These are phyloP conservation scores for Fragilariopsis cylindrus DNA, from an alignment of 108 stramenopile genomes.

Conservation along the genomic window DNA sequence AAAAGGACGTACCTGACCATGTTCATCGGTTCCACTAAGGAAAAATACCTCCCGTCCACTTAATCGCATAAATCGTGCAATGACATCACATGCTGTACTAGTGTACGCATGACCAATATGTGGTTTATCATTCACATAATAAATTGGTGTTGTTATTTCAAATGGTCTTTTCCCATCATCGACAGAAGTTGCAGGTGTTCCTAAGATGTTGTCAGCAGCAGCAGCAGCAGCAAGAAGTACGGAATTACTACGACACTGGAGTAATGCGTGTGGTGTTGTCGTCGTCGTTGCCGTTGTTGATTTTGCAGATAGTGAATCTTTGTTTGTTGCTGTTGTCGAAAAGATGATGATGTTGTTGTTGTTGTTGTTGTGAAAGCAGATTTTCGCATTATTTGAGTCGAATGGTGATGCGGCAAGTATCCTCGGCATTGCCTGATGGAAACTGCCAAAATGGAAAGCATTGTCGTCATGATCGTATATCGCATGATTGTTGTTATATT, in stretches of 20 bases:
- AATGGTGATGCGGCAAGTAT: not conserved
- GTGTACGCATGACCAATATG: slow-evolving; percentile 99
- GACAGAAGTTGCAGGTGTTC: slow-evolving; percentile 17
- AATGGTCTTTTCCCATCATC: slow-evolving; percentile 81
- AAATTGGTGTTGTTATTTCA: slow-evolving; percentile 97
- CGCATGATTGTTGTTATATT: not conserved
- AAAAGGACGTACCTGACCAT: slow-evolving; percentile 75
- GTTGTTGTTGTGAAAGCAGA: not conserved
- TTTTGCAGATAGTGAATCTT: too few relatives aligned
- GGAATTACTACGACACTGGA: not conserved
- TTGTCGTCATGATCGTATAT: slow-evolving; percentile 4
- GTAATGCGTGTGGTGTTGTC: not conserved
- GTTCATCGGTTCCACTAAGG: slow-evolving; percentile 96
- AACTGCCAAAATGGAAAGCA: slow-evolving; percentile 2
- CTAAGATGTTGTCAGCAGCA: slow-evolving; percentile 46
- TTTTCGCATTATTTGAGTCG: not conserved
- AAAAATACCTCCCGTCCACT: slow-evolving; percentile 91
- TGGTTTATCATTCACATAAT: slow-evolving; percentile 98
- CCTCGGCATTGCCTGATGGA: slow-evolving; percentile 3
- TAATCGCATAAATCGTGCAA: slow-evolving; percentile 95
- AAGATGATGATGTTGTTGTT: not conserved
- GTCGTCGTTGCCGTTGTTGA: not conserved
- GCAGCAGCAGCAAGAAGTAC: not conserved
- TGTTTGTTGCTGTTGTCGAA: not conserved
- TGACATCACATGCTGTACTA: slow-evolving; percentile 90